phyloP scores from a whole-genome alignment of 2,329 filamentous ascomycete species.

The Niveomyces coronatus region DNA sequence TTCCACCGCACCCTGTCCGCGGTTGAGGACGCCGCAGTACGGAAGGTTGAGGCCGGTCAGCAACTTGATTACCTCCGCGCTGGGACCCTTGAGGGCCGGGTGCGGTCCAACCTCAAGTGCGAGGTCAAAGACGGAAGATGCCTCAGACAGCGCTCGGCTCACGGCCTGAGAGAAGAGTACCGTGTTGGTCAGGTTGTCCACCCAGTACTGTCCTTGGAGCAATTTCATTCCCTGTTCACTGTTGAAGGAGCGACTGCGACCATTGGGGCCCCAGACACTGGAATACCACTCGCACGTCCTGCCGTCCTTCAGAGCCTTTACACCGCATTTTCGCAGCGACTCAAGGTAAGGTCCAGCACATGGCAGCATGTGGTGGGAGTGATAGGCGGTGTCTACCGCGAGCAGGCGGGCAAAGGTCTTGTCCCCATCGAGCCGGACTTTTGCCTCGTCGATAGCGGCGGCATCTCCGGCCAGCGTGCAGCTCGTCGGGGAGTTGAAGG shows the following conservation, averaged over 20 bases:
- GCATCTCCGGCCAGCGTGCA: constrained; percentile 14
- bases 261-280: constrained; percentile 2
- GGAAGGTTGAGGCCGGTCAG: constrained; percentile 19
- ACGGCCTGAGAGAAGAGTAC: constrained; percentile 25
- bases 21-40: constrained; percentile 30
- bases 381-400: constrained; percentile 13
- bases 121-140: constrained; percentile 6
- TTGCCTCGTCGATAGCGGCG: constrained; percentile 4
- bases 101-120: constrained; percentile 40
- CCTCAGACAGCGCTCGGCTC: constrained; percentile 2
- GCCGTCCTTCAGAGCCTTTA: neutral
- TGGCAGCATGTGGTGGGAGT: constrained; percentile 4
- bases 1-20: constrained; percentile 29
- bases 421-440: neutral
- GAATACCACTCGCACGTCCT: constrained; percentile 5
- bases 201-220: constrained; percentile 21
- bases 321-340: neutral
- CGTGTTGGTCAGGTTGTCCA: constrained; percentile 23
- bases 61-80: neutral
- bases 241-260: neutral
- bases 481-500: constrained; percentile 14
- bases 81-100: constrained; percentile 27
- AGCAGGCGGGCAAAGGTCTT: constrained; percentile 12
- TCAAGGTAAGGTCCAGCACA: neutral
- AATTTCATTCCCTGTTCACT: constrained; percentile 1